Evolutionary conservation across 306 rosid genomes (phyloP).

Genomic region (Leucaena leucocephala): DNA sequence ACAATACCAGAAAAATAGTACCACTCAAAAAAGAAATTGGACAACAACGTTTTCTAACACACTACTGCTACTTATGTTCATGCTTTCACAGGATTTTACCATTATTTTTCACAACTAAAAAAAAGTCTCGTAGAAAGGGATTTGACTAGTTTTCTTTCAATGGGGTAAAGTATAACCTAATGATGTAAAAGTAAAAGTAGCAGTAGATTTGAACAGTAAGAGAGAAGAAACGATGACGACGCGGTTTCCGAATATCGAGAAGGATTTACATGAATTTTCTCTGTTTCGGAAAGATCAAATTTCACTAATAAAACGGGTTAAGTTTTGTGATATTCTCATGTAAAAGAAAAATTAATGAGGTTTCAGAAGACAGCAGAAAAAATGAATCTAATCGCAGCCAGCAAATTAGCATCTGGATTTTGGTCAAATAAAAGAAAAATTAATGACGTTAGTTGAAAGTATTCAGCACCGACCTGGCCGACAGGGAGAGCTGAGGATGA

Average conservation of each 20-base stretch:
- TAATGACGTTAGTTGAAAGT: not conserved
- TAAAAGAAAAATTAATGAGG: not conserved
- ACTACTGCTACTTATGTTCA: not conserved
- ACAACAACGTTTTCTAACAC: not conserved
- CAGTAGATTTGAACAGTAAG: conserved; percentile 23
- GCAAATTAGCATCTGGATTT: not conserved
- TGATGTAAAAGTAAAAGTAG: not conserved
- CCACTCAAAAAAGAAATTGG: conserved; percentile 9
- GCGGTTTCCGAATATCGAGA: conserved; percentile 59
- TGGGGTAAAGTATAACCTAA: conserved; percentile 14
- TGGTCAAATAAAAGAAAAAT: no score
- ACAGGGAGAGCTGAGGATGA: conserved; percentile 75
- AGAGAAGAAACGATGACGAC: conserved; percentile 38
- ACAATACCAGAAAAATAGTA: conserved; percentile 32
- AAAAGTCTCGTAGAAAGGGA: conserved; percentile 3
- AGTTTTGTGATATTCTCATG: not conserved
- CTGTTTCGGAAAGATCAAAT: conserved; percentile 13
- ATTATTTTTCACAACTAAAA: not conserved
- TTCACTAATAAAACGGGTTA: conserved; percentile 25
- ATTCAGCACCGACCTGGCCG: conserved; percentile 62
- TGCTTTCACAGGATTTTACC: not conserved
- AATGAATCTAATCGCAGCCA: not conserved
- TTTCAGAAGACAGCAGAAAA: not conserved
- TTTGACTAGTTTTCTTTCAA: conserved; percentile 33
- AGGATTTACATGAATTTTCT: conserved; percentile 33